A percentile compares a stretch with the other conserved stretches of the same genome.
Evolutionary conservation across 2,329 filamentous ascomycete species (phyloP).

Genomic region (Zelopaecilomyces penicillatus): DNA sequence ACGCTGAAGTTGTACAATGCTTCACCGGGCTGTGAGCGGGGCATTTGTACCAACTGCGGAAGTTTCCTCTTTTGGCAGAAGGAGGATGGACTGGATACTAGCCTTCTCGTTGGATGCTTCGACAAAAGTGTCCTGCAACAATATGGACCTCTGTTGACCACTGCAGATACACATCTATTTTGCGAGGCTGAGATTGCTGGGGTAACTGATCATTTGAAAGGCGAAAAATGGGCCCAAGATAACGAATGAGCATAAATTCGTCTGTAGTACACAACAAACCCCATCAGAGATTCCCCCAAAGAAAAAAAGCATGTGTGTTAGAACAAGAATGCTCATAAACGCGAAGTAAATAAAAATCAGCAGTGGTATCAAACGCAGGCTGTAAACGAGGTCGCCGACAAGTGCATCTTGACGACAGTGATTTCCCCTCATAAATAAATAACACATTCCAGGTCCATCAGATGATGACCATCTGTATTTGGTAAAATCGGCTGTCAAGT

Average conservation of each 20-base stretch:
- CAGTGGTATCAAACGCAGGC: too few species aligned
- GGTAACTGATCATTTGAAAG: conserved; percentile 35
- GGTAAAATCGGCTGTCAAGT: too few species aligned
- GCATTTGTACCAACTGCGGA: conserved; percentile 42
- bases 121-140: conserved; percentile 34
- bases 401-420: too few species aligned
- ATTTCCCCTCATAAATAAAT: too few species aligned
- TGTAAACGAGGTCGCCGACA: too few species aligned
- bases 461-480: too few species aligned
- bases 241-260: conserved; percentile 1
- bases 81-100: conserved; percentile 20
- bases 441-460: too few species aligned
- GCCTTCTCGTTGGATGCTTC: conserved; percentile 34
- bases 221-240: conserved; percentile 9
- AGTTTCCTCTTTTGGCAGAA: conserved; percentile 39
- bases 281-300: too few species aligned
- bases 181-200: conserved; percentile 38
- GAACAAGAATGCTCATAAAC: too few species aligned
- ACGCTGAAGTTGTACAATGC: conserved; percentile 33
- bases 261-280: too few species aligned
- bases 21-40: conserved; percentile 31
- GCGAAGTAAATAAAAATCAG: too few species aligned
- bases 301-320: too few species aligned
- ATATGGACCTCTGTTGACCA: conserved; percentile 32
- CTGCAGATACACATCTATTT: conserved; percentile 30